Percentiles rank a stretch among this genome's conserved stretches.
Conservation (phyloP, 208 protist genomes). For the Tritrichomonas foetus region DNA sequence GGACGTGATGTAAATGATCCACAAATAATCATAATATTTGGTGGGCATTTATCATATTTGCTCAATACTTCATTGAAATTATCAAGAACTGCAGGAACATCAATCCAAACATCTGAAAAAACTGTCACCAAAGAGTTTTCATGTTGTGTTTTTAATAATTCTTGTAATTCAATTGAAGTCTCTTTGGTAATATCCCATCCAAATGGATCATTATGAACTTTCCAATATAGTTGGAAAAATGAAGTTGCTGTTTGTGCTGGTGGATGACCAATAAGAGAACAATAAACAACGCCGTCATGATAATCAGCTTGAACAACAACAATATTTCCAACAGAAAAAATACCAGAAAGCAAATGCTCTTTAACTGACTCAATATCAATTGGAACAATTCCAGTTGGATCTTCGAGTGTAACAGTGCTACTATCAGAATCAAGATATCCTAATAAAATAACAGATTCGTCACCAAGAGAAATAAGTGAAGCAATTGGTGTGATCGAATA, state of each 20-base stretch:
- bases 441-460: neutral
- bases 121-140: neutral
- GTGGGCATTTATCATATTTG: neutral
- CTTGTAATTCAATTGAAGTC: neutral
- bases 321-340: neutral
- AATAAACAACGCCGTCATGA: neutral
- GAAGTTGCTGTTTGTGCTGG: neutral
- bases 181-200: neutral
- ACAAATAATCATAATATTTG: neutral
- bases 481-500: neutral
- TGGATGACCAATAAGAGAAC: neutral
- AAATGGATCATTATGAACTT: neutral
- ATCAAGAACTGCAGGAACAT: neutral
- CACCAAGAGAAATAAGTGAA: neutral
- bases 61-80: neutral
- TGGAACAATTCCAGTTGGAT: neutral
- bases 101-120: constrained; percentile 34
- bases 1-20: neutral
- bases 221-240: neutral
- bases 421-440: neutral
- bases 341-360: neutral
- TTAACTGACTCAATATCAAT: neutral
- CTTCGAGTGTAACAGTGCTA: neutral
- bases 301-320: neutral
- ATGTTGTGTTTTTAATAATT: neutral